Base-by-base conservation (phyloP, 192 early-diverging fungal species). In the Backusella mclennaniae region DNA sequence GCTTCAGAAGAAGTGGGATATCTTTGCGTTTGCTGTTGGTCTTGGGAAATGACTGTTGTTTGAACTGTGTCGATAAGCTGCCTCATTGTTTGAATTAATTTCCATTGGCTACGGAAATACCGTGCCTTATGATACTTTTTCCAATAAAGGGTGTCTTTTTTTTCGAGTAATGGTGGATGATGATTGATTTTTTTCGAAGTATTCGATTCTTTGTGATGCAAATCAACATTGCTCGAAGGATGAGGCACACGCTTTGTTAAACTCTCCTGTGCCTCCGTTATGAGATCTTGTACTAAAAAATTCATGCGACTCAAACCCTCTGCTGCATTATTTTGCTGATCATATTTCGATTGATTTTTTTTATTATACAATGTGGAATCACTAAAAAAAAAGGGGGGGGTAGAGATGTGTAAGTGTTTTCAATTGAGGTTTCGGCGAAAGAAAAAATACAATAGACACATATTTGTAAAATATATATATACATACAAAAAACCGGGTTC, bases 51-150 rank as follows among this genome's bases (percentile, higher is more conserved):
- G 21, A 63, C 56, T 63, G 56, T 63, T 63, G 26, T 29, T 63
- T 63, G 56, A 63, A 63, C 56, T 63, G 56, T 63, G 23, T 63
- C 56, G 26, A 63, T 63, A 29, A 63, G 56, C 26, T 63, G 56
- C 56, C 26, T 63, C 56, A 63, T 63, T 63, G 56, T 63, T 63
- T 63, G 56, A 63, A 63, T 63, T 63, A 63, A 31, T 63, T 63
- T 63, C 56, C 56, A 63, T 63, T 63, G 56, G 23, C 56, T 63
- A 31, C 56, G 56, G 26, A 63, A 63, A 63, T 63, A 63, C 26
- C 56, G 21, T 12, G 56, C 56, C 26, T 29, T 63, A 14, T 63
- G 56, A 12, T 26, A 63, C 12, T 63, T 63, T 12, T 63, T 63
- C 56, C 23, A 29, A 59, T 59, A 59, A 12, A 59, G 9, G 23